Percentiles rank a stretch among this genome's conserved stretches.
phyloP scores from a whole-genome alignment of 116 monocot genomes.

The Phalaenopsis hybrid region DNA sequence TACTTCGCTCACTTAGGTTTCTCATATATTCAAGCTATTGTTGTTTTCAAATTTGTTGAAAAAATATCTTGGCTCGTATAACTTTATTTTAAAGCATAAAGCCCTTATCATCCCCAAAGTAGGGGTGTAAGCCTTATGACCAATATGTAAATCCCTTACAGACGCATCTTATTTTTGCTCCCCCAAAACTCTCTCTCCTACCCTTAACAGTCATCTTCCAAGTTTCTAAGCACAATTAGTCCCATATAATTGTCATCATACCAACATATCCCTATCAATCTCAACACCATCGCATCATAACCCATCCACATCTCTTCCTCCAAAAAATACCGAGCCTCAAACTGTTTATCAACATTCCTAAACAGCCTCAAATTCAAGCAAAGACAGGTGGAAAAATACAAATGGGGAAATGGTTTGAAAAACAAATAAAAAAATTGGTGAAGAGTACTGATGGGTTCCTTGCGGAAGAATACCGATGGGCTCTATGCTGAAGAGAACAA shows the following conservation, averaged over 20 bases:
- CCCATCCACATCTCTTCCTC: background rate
- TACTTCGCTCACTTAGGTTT: background rate
- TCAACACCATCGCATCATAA: background rate
- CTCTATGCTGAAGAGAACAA: too few relatives aligned
- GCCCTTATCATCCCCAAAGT: background rate
- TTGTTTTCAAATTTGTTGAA: background rate
- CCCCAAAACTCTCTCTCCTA: background rate
- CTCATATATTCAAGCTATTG: background rate
- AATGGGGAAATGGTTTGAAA: background rate
- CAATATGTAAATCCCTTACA: background rate
- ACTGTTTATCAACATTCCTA: background rate
- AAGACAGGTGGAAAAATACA: background rate
- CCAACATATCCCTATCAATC: background rate
- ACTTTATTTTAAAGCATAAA: background rate
- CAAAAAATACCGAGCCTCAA: background rate
- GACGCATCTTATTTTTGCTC: background rate
- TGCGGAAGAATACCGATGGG: too few relatives aligned
- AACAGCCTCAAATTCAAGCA: conserved; percentile 1
- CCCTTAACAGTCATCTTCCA: background rate
- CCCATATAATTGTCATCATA: background rate
- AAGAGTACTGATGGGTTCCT: too few relatives aligned
- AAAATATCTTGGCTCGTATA: background rate
- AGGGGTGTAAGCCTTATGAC: background rate
- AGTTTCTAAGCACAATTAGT: background rate
- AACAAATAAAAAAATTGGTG: background rate